These are phyloP conservation scores for Cladosporium sp. DNA, from an alignment of 2,329 filamentous ascomycete genomes.

Conservation along the genomic window DNA sequence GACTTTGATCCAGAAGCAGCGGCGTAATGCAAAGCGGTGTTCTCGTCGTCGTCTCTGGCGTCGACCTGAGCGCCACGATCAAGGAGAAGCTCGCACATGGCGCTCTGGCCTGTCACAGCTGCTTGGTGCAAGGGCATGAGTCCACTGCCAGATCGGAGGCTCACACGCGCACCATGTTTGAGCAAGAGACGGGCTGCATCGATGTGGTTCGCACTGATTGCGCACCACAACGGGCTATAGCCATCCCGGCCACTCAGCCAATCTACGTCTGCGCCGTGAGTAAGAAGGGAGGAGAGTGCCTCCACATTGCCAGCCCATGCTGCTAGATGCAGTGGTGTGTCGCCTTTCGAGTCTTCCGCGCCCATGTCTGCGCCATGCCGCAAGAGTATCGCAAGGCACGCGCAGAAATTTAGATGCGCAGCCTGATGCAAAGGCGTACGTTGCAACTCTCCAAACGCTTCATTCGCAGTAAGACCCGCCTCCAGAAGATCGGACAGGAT, in stretches of 20 bases:
- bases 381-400: constrained; percentile 18
- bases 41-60: constrained; percentile 20
- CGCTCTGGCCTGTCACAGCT: constrained; percentile 24
- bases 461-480: constrained; percentile 6
- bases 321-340: constrained; percentile 25
- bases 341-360: constrained; percentile 23
- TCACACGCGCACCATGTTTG: constrained; percentile 23
- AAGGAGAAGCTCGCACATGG: constrained; percentile 25
- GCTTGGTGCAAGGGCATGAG: constrained; percentile 26
- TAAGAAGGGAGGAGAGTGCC: constrained; percentile 19
- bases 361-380: constrained; percentile 18
- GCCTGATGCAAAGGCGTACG: constrained; percentile 26
- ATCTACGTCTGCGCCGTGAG: constrained; percentile 23
- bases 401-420: constrained; percentile 22
- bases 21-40: constrained; percentile 27
- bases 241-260: constrained; percentile 24
- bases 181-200: constrained; percentile 22
- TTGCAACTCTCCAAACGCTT: constrained; percentile 19
- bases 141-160: constrained; percentile 18
- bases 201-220: constrained; percentile 24
- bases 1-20: constrained; percentile 18
- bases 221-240: constrained; percentile 26
- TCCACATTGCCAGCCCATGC: constrained; percentile 26
- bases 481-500: constrained; percentile 17
- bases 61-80: constrained; percentile 25